These are phyloP conservation scores for Tubosaeta sp. DNA, from an alignment of 768 basidiomycete genomes.

Conservation along the genomic window DNA sequence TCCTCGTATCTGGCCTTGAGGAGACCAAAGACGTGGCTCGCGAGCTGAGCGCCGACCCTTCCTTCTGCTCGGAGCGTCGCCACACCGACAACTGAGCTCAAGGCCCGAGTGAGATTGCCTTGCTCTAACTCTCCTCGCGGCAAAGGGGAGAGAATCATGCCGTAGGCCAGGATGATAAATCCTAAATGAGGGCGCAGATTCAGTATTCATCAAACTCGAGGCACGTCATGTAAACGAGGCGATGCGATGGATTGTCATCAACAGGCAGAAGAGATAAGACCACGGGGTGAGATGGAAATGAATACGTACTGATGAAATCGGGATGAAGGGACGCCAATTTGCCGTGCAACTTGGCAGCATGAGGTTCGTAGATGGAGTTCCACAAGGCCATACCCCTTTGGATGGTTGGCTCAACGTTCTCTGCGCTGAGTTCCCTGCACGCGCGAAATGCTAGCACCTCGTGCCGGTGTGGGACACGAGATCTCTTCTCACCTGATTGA, in stretches of 20 bases:
- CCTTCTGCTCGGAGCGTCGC: conserved; percentile 83
- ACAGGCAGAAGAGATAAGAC: conserved; percentile 26
- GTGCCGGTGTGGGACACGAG: conserved; percentile 13
- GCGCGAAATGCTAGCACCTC: conserved; percentile 22
- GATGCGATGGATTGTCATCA: conserved; percentile 28
- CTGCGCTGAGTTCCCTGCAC: conserved; percentile 52
- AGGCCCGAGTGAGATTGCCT: conserved; percentile 79
- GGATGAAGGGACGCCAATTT: conserved; percentile 88
- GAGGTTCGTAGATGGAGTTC: conserved; percentile 85
- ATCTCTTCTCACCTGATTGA: conserved; percentile 55
- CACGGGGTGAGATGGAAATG: conserved; percentile 31
- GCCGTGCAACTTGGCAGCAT: conserved; percentile 82
- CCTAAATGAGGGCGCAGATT: conserved; percentile 41
- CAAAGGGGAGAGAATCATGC: conserved; percentile 70
- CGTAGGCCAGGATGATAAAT: conserved; percentile 86
- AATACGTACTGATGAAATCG: conserved; percentile 83
- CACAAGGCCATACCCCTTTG: conserved; percentile 70
- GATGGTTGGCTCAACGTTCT: conserved; percentile 66
- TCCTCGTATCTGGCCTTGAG: conserved; percentile 72
- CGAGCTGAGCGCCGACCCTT: conserved; percentile 81
- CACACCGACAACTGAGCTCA: conserved; percentile 82
- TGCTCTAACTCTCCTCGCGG: conserved; percentile 65
- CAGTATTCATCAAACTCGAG: conserved; percentile 30
- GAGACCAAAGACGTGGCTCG: conserved; percentile 85
- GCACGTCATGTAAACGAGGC: conserved; percentile 30